Base-by-base conservation (phyloP, 225 moss, liverwort and hornwort genomes). In the Rhytidiadelphus loreus region DNA sequence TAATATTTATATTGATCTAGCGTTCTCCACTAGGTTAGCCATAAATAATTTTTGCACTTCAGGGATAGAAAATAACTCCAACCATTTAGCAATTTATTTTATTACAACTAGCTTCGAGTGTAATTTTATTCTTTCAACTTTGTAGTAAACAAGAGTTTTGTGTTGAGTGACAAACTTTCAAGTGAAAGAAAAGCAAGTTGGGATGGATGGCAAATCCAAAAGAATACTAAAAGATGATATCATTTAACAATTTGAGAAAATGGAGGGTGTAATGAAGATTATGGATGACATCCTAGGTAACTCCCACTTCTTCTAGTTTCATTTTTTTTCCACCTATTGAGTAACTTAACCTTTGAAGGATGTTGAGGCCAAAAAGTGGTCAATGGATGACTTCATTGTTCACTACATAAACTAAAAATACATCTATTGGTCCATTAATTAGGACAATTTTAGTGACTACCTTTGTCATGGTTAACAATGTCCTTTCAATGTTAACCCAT, bases 141-240 rank as follows among this genome's bases (percentile, higher is more conserved):
- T 74, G 35, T 65, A 17, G 11, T 71, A 57, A 60, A 10, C 30
- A 61, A 10, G 39, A 82, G 13, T 59, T 50, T 66, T 37, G 30
- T 88, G 5, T 43, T 55, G 50, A 87, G 43, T 46, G 60, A 80
- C 91, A 96, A 92, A 95, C 95, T 18, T 95, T 96, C 61, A 87
- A 94, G 57, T 95, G 92, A 92, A 95, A 95, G 81, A 93, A 90
- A 52, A 85, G 87, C 81, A 95, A 93, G 85, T 89, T 95, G 69
- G 91, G 90, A 23, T 89, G 62, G 94, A 91, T n/a, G 64, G 92
- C 87, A 48, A 85, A 90, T 68, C 94, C 94, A 7, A 95, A 93
- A 86, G 93, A 95, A 81, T 95, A 94, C 65, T 8, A 5, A 43
- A 44, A 9, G 9, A 43, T 44, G 43, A 28, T 71, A 44, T 44